Evolutionary conservation across 768 basidiomycete species (phyloP), one percentile per base, ranked within the genome.

Genomic region (Hericium alpestre): DNA sequence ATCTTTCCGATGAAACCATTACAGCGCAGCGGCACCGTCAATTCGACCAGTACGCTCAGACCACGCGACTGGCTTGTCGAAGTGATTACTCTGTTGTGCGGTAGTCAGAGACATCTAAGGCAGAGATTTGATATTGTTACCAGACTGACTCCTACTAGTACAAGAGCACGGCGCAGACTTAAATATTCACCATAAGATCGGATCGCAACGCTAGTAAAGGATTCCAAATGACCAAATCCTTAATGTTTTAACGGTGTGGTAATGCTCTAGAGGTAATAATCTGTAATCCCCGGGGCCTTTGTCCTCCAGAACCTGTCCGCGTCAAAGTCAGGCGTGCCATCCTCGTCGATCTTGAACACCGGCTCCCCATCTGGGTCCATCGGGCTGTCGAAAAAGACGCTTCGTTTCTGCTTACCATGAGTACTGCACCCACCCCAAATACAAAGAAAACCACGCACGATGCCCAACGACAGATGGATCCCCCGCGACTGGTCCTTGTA

Each of bases 381-480:
- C 12, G 66, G 66, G 50, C 67, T 56, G 37, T 25, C 43, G 61
- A 68, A 68, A 10, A 63, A 32, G 8, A 69, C 55, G 55, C 58
- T 49, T 10, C 61, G 59, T 2, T 58, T 59, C 65, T 65, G 58
- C 7, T 41, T 16, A 61, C 12, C 39, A 10, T 22, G 52, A 9
- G 38, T 18, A 38, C 13, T 15, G 27, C 53, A 18, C 5, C 22
- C 38, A 13, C 51, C 25, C 25, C 25, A 25, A 25, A 25, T 25
- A 25, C 25, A 22, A 13, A n/a, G 4, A 23, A 27, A 56, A 56
- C 39, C 56, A 60, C 41, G 13, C 18, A 43, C 57, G 27, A 65
- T 22, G n/a, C 66, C 66, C 51, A 67, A 63, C 1, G 65, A 63
- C 38, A 67, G 52, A 43, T 65, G 63, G 52, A 67, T 65, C 25